phyloP scores from a whole-genome alignment of 306 rosid species.

The Castanopsis chinensis region DNA sequence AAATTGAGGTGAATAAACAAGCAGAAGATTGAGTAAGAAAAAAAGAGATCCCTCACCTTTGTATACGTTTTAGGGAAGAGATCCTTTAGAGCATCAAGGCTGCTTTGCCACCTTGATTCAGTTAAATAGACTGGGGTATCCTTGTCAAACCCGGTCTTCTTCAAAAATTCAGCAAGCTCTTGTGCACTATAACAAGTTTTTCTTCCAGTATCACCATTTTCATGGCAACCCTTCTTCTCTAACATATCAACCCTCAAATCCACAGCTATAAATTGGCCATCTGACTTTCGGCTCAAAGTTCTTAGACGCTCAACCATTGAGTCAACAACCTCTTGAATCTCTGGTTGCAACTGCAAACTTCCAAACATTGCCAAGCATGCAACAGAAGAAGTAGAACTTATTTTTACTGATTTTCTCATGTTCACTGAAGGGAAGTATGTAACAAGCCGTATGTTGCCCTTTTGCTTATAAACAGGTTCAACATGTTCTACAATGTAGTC shows the following conservation, averaged over 20 bases:
- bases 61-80: slow-evolving; percentile 85
- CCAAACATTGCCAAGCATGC: slow-evolving; percentile 95
- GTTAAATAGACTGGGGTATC: slow-evolving; percentile 90
- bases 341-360: slow-evolving; percentile 80
- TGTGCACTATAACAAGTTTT: slow-evolving; percentile 82
- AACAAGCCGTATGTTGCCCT: slow-evolving; percentile 79
- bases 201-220: slow-evolving; percentile 51
- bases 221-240: slow-evolving; percentile 78
- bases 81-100: slow-evolving; percentile 89
- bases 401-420: slow-evolving; percentile 63
- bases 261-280: slow-evolving; percentile 79
- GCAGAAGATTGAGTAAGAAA: not conserved
- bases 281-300: slow-evolving; percentile 81
- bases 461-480: slow-evolving; percentile 65
- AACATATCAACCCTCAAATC: slow-evolving; percentile 88
- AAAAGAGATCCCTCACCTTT: slow-evolving; percentile 54
- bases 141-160: slow-evolving; percentile 76
- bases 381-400: slow-evolving; percentile 56
- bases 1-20: not conserved
- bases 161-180: slow-evolving; percentile 74
- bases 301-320: slow-evolving; percentile 78
- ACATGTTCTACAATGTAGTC: slow-evolving; percentile 75
- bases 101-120: slow-evolving; percentile 83
- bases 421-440: slow-evolving; percentile 92
- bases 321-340: slow-evolving; percentile 71